Conservation (phyloP, 2,329 filamentous ascomycete genomes). For the Alternaria conjuncta region DNA sequence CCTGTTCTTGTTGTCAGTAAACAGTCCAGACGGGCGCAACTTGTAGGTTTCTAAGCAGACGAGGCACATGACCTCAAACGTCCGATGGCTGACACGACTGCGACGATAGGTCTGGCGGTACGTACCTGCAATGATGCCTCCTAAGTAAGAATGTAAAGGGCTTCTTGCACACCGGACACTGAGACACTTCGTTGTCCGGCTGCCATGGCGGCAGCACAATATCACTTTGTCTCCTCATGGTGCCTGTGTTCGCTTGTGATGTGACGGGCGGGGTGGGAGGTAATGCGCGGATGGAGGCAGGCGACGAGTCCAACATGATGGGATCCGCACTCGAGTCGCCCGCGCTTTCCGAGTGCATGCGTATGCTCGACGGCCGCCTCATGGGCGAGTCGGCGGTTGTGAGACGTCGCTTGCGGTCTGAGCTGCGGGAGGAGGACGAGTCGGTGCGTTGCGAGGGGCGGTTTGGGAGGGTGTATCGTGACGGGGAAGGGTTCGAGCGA, state of each 20-base stretch:
- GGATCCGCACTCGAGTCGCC: conserved; percentile 28
- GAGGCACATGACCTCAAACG: neutral
- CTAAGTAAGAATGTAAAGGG: conserved; percentile 85
- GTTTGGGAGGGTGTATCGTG: conserved; percentile 27
- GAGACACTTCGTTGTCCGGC: conserved; percentile 79
- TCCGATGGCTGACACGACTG: neutral
- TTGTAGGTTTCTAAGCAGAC: neutral
- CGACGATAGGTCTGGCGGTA: neutral
- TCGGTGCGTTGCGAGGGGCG: conserved; percentile 26
- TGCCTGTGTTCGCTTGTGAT: conserved; percentile 11
- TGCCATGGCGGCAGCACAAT: conserved; percentile 81
- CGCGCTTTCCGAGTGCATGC: conserved; percentile 25
- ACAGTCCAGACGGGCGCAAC: neutral
- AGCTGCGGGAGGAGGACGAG: conserved; percentile 26
- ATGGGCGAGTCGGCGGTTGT: conserved; percentile 43
- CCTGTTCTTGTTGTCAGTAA: conserved; percentile 49
- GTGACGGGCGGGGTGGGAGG: conserved; percentile 18
- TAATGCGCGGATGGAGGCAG: conserved; percentile 16
- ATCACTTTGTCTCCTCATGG: conserved; percentile 45
- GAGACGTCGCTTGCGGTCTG: conserved; percentile 46
- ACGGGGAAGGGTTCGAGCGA: conserved; percentile 13
- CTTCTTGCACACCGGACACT: conserved; percentile 82
- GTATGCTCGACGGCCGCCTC: conserved; percentile 36
- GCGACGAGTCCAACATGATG: conserved; percentile 29
- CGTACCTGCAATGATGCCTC: conserved; percentile 89